A percentile compares a stretch with the other conserved stretches of the same genome.
Evolutionary conservation across 257 asterid genomes (phyloP).

Genomic region (Solanum ossicruentum): DNA sequence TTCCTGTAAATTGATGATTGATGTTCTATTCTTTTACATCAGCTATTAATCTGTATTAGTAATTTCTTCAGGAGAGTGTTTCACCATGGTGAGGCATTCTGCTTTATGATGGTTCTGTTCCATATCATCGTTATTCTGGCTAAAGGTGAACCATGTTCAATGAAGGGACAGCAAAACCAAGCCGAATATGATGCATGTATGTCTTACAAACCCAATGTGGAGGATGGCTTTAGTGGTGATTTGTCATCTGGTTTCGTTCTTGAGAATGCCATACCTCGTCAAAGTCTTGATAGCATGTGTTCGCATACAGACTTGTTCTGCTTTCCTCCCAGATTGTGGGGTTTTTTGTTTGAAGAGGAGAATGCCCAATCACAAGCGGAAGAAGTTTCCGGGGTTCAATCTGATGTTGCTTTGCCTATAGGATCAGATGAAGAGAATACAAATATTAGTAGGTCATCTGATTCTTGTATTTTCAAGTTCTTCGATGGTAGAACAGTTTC

Average conservation of each 20-base stretch:
- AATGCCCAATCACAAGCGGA: conserved; percentile 6
- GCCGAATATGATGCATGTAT: conserved; percentile 25
- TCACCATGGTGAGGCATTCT: conserved; percentile 6
- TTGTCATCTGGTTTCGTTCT: conserved; percentile 11
- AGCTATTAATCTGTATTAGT: neutral
- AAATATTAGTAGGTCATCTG: conserved; percentile 28
- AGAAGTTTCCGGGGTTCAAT: conserved; percentile 16
- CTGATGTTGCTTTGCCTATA: conserved; percentile 13
- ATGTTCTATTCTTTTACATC: neutral
- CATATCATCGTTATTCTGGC: conserved; percentile 4
- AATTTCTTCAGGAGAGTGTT: conserved; percentile 11
- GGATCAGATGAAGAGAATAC: conserved; percentile 11
- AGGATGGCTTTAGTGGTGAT: conserved; percentile 15
- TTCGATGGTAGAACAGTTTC: conserved; percentile 37
- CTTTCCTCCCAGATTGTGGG: conserved; percentile 56
- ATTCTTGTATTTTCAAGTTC: conserved; percentile 29
- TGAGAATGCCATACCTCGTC: conserved; percentile 9
- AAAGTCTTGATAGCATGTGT: conserved; percentile 22
- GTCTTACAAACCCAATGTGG: conserved; percentile 9
- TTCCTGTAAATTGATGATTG: neutral
- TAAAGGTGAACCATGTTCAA: conserved; percentile 16
- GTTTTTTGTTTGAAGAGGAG: conserved; percentile 8
- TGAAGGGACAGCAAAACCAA: conserved; percentile 14
- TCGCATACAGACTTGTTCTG: conserved; percentile 41
- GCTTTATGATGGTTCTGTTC: conserved; percentile 10